These are phyloP conservation scores for Fusarium anthophilum DNA, from an alignment of 2,329 filamentous ascomycete species.

Conservation along the genomic window DNA sequence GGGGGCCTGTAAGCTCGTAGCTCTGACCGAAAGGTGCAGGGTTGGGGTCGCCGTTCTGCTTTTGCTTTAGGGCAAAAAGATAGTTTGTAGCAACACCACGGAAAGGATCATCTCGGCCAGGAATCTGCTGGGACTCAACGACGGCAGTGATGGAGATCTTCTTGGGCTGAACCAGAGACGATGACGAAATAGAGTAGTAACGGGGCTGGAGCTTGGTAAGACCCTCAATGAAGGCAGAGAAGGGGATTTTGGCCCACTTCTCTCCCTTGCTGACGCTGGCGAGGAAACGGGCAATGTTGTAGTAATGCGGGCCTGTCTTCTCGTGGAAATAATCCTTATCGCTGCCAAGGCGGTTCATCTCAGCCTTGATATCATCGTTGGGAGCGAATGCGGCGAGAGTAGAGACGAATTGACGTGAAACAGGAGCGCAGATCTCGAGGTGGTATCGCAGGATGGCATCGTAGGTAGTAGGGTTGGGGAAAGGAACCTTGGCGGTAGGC, in stretches of 20 bases:
- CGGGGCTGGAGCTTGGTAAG: constrained; percentile 95
- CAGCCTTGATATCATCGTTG: constrained; percentile 82
- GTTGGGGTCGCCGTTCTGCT: constrained; percentile 87
- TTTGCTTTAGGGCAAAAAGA: constrained; percentile 91
- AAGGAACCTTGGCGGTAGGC: constrained; percentile 95
- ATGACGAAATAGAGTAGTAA: constrained; percentile 99
- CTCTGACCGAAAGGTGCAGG: constrained; percentile 85
- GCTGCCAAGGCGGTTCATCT: constrained; percentile 86
- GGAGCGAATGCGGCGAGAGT: constrained; percentile 90
- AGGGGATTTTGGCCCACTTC: constrained; percentile 86
- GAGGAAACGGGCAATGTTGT: constrained; percentile 90
- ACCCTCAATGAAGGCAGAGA: constrained; percentile 94
- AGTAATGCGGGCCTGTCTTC: constrained; percentile 80
- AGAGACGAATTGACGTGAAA: constrained; percentile 94
- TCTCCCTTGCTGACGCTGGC: constrained; percentile 75
- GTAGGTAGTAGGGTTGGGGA: constrained; percentile 96
- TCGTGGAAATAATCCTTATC: constrained; percentile 97
- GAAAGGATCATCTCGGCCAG: constrained; percentile 81
- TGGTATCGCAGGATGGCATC: constrained; percentile 94
- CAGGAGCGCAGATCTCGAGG: constrained; percentile 93
- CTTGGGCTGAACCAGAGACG: constrained; percentile 90
- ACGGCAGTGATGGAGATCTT: constrained; percentile 96
- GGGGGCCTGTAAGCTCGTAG: constrained; percentile 87
- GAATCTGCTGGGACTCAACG: constrained; percentile 83
- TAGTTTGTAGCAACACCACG: constrained; percentile 98